Evolutionary conservation across 2,329 filamentous ascomycete species (phyloP), one percentile per base, ranked within the genome.

Genomic region (Apiospora pterosperma): DNA sequence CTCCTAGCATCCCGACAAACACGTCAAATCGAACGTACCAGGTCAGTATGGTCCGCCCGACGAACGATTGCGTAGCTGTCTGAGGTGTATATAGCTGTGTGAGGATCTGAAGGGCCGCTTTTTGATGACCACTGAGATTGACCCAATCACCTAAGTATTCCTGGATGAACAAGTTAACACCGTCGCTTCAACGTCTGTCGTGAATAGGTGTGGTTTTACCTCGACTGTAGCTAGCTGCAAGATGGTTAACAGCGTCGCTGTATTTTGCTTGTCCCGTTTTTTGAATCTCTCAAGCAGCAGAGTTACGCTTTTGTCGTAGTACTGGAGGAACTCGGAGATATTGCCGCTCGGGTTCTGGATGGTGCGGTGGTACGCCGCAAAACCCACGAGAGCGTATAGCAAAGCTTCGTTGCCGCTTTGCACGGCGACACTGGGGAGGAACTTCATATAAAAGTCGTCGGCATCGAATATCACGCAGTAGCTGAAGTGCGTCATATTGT

Each of bases 111-210:
- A 91, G 88, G 0, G 96, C 96, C 12, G 95, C 96, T 74, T 91
- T 93, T 75, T 97, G 94, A 75, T 98, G 96, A 25, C 93, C 92
- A 78, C 96, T 90, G 19, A 98, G 82, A 72, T 96, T 97, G 62
- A 96, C 88, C 93, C 93, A 98, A 75, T 99, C 96, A 14, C 96
- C 96, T 58, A 98, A 84, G 72, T 93, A 96, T 78, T 98, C 96
- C 93, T 97, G 55, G 5, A n/a, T 8, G 12, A 14, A 25, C 34
- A 5, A 11, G 28, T 55, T 28, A 55, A 28, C 28, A 55, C 19
- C 28, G 34, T 23, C 12, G 34, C 23, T 16, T 23, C n/a, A 39
- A 21, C 4, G 11, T 60, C 23, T 60, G 1, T 10, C 34, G 8
- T 60, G 21, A 6, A 10, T 28, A 21, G 16, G 12, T 36, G 3